Evolutionary conservation across 164 flowering plant species (phyloP).

Genomic region (grape (Vitis vinifera)): ASM3070453v1 NC_081811.1:29733001-29733500

Average conservation of each 20-base stretch:
- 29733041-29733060: not conserved
- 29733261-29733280: not conserved
- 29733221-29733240: not conserved
- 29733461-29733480: no score
- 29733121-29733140: slow-evolving; percentile 97
- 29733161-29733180: slow-evolving; percentile 89
- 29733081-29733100: slow-evolving; percentile 71
- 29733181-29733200: slow-evolving; percentile 91
- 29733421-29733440: no score
- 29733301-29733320: no score
- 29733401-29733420: no score
- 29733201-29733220: slow-evolving; percentile 8
- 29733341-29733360: no score
- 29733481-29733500: no score
- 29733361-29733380: no score
- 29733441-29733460: no score
- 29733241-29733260: not conserved
- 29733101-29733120: slow-evolving; percentile 95
- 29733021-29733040: not conserved
- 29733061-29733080: not conserved
- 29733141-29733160: slow-evolving; percentile 76
- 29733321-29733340: no score
- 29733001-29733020: slow-evolving; percentile 89
- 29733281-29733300: no score
- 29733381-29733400: no score